Percentiles rank a stretch among this genome's conserved stretches.
Evolutionary conservation across 2,329 filamentous ascomycete species (phyloP).

Genomic region (Fusarium duplospermum): DNA sequence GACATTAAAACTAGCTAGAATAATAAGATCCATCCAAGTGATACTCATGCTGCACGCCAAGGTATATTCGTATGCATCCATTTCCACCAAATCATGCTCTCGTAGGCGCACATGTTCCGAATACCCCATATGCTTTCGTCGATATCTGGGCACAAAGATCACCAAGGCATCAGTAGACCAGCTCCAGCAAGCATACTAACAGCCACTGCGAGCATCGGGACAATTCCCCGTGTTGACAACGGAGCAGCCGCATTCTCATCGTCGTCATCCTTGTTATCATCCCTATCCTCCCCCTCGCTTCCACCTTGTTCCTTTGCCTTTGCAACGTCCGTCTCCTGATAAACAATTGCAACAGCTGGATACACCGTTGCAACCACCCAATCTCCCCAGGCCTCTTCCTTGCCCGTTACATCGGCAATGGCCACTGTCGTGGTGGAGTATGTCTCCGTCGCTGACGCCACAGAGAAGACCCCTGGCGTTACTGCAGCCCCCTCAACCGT

Average conservation of each 20-base stretch:
- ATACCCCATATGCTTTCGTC: neutral
- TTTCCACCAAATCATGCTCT: neutral
- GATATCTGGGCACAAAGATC: neutral
- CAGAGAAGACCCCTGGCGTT: slow-evolving; percentile 8
- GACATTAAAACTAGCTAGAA: neutral
- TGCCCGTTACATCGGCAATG: neutral
- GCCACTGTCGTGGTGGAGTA: neutral
- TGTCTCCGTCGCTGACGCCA: neutral
- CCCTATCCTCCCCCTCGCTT: neutral
- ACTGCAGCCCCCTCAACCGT: slow-evolving; percentile 23
- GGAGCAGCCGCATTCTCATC: neutral
- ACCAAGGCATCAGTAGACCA: slow-evolving; percentile 31
- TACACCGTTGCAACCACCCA: neutral
- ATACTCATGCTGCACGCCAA: too few species aligned
- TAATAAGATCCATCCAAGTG: neutral
- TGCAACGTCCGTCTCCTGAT: slow-evolving; percentile 24
- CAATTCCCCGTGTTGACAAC: neutral
- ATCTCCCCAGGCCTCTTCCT: neutral
- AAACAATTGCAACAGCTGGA: slow-evolving; percentile 30
- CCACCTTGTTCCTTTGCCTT: neutral
- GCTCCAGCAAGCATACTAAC: slow-evolving; percentile 23
- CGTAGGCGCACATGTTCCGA: neutral
- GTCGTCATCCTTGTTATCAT: neutral
- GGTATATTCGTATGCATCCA: neutral
- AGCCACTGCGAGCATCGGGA: neutral